Evolutionary conservation across 169 alveolate genomes (phyloP).

Genomic region (Eimeria mitis): DNA sequence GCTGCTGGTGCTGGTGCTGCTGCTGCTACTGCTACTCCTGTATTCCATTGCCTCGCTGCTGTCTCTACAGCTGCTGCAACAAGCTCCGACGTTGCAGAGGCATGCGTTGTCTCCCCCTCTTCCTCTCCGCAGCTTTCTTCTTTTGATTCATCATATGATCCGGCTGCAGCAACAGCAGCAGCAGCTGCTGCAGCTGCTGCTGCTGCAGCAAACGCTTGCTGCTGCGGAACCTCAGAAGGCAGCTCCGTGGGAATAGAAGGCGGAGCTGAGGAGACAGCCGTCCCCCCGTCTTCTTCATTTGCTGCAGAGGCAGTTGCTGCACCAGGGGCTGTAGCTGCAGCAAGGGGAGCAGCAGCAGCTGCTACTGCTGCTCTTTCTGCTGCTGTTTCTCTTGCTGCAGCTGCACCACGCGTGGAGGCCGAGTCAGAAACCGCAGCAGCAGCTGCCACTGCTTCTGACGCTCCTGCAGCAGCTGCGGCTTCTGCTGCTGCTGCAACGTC

Average conservation of each 20-base stretch:
- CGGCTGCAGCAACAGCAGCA: constrained; percentile 5
- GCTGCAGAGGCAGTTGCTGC: background rate
- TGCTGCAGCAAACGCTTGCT: constrained; percentile 10
- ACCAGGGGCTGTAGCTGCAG: background rate
- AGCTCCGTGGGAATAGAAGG: constrained; percentile 22
- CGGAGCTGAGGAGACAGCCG: background rate
- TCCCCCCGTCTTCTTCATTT: background rate
- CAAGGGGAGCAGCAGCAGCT: background rate
- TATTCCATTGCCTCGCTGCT: background rate
- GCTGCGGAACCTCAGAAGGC: background rate
- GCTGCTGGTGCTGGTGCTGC: constrained; percentile 17
- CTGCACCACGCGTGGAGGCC: background rate
- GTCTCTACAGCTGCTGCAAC: constrained; percentile 46
- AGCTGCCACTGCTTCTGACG: background rate
- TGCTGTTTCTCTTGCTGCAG: background rate
- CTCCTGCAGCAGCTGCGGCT: background rate
- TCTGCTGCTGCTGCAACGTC: background rate
- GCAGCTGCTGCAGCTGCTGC: background rate
- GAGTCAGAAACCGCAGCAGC: background rate
- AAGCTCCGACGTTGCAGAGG: constrained; percentile 33
- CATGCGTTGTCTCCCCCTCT: background rate
- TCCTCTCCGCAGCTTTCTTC: background rate
- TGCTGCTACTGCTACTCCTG: background rate
- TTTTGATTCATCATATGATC: background rate
- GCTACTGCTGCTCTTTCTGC: background rate